Base-by-base conservation (phyloP, 805 yeast genomes). In the Metschnikowia cerradonensis region DNA sequence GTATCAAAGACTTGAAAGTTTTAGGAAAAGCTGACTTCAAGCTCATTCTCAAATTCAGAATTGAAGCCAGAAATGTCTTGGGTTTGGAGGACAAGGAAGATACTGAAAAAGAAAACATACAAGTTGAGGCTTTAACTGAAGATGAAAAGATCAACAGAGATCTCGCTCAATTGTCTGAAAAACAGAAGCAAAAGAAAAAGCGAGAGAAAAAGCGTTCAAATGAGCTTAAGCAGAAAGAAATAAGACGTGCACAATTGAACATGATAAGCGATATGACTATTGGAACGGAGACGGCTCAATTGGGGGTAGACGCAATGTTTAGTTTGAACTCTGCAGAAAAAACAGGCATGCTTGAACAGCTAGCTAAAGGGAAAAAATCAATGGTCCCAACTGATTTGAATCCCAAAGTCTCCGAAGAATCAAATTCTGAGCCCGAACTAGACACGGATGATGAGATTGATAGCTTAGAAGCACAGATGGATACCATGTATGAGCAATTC, bases 11-110 rank as follows among this genome's bases (percentile, higher is more conserved):
- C 78, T 78, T 94, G 66, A 90, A 89, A 67, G 97, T 92, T 5
- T 77, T 94, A 49, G 99, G 99, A 59, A 90, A 83, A 67, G 92
- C 90, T 62, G 99, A 94, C 68, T 94, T 94, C 73, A 85, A 92
- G 62, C 70, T 76, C 65, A 79, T 94, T 48, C 73, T 94, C 53
- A 88, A 82, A 67, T 94, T 97, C 89, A 84, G 99, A 72, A 82
- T 85, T 59, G 83, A 84, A 48, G 92, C 96, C 1, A 81, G 99
- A 63, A 88, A 81, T 31, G 68, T 83, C 26, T 73, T 94, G 39
- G 95, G 88, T 10, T 67, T 91, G 8, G 83, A 83, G 48, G 81
- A 77, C 41, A 66, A 71, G 46, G 84, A 81, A 48, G 86, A 80
- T 10, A 79, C 73, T 4, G 59, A 59, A 7, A 70, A 67, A 34